These are phyloP conservation scores for Pythium scleroteichum DNA, from an alignment of 352 stramenopile species.

Conservation along the genomic window DNA sequence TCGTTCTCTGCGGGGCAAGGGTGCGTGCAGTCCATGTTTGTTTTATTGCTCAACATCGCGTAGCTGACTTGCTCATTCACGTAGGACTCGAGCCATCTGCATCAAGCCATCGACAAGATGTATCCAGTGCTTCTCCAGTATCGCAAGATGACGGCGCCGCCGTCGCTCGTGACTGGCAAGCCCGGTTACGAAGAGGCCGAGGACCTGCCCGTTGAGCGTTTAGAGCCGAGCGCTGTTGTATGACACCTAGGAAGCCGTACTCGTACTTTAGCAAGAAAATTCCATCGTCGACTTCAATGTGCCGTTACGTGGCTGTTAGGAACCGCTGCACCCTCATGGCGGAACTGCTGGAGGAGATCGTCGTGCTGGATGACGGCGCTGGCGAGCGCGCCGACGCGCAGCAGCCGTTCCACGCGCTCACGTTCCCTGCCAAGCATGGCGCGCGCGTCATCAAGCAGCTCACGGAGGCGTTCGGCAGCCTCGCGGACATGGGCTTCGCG, in stretches of 20 bases:
- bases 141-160: conserved; percentile 66
- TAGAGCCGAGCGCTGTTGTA: conserved; percentile 60
- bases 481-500: conserved; percentile 62
- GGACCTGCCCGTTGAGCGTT: conserved; percentile 49
- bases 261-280: too few species aligned
- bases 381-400: conserved; percentile 42
- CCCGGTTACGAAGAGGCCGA: conserved; percentile 65
- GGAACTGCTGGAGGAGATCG: conserved; percentile 47
- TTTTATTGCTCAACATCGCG: too few species aligned
- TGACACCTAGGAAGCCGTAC: conserved; percentile 22
- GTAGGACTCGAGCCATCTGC: conserved; percentile 48
- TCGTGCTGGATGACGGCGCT: conserved; percentile 28
- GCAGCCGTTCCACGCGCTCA: conserved; percentile 69
- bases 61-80: not conserved
- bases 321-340: conserved; percentile 1
- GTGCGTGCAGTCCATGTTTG: too few species aligned
- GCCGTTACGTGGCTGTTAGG: conserved; percentile 15
- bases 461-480: conserved; percentile 42
- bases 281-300: not conserved
- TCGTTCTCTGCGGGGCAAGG: conserved; percentile 91
- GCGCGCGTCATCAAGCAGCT: conserved; percentile 72
- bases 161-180: conserved; percentile 71
- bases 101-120: conserved; percentile 71
- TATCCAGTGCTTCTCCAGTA: conserved; percentile 73
- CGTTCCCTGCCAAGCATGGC: conserved; percentile 64